A percentile compares a stretch with the other conserved stretches of the same genome.
phyloP scores from a whole-genome alignment of 2,329 filamentous ascomycete genomes.

The Beauveria varroae region DNA sequence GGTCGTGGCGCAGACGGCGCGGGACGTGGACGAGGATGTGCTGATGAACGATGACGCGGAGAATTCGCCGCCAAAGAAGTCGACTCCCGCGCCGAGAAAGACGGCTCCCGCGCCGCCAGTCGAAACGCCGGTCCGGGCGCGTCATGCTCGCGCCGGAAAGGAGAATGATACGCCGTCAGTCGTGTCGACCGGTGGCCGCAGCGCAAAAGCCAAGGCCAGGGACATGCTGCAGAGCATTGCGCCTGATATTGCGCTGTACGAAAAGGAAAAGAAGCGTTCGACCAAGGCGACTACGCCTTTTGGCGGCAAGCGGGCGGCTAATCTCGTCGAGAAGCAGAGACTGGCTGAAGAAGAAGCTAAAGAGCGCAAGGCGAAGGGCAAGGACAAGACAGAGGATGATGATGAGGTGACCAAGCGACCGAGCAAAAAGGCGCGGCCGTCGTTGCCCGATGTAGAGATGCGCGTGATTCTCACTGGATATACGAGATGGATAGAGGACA shows the following conservation, averaged over 20 bases:
- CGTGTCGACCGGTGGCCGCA: slow-evolving; percentile 64
- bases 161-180: slow-evolving; percentile 76
- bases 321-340: slow-evolving; percentile 45
- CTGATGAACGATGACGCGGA: slow-evolving; percentile 36
- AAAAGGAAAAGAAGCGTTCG: slow-evolving; percentile 82
- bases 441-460: slow-evolving; percentile 56
- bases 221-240: slow-evolving; percentile 69
- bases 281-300: slow-evolving; percentile 43
- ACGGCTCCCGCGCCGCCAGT: slow-evolving; percentile 14
- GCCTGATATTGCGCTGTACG: slow-evolving; percentile 79
- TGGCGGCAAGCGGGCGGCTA: slow-evolving; percentile 56
- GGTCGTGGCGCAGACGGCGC: slow-evolving; percentile 31
- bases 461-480: slow-evolving; percentile 79
- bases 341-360: slow-evolving; percentile 18
- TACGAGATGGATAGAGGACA: slow-evolving; percentile 68
- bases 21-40: slow-evolving; percentile 32
- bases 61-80: slow-evolving; percentile 19
- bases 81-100: neutral
- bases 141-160: slow-evolving; percentile 54
- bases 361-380: slow-evolving; percentile 32
- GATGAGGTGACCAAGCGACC: slow-evolving; percentile 43
- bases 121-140: slow-evolving; percentile 32
- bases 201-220: slow-evolving; percentile 81
- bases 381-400: neutral
- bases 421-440: slow-evolving; percentile 55